Base-by-base conservation (phyloP, 129 eudicot species). In the Tagetes patula region DNA sequence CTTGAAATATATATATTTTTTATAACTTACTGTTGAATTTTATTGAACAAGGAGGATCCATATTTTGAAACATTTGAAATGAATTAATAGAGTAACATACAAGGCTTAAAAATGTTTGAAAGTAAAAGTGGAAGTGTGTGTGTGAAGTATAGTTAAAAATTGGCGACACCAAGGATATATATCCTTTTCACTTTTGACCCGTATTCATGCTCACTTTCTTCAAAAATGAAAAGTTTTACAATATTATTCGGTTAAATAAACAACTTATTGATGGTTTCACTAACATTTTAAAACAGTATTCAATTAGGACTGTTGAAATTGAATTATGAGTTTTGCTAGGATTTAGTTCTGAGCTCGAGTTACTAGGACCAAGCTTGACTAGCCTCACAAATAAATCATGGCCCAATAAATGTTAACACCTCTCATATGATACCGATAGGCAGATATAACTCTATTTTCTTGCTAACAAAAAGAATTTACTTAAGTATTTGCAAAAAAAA, bases 111-210 rank as follows among this genome's bases (percentile, higher is more conserved):
- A 60, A 8, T 38, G 1, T 31, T 52, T 39, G 4, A 64, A 61
- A 56, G 75, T 45, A 67, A 67, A 77, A 75, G 67, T 40, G 53
- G 65, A 70, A 48, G 76, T 48, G 81, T 77, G 65, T 47, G 36
- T 69, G 27, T 77, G 65, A 68, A 76, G 75, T 53, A 41, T 41
- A 54, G 39, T 12, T 43, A 36, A 14, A 55, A 43, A 8, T 9
- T 42, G 3, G 38, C 13, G 33, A 43, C 69, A 59, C 47, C 3
- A 60, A 11, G 66, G 31, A 20, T 60, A 59, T 60, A 33, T 63
- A 64, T 61, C 81, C 32, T 70, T 49, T 62, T 30, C 58, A 39
- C 70, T 70, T 70, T 70, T 70, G 76, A 70, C 65, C 54, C 41
- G n/a, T 30, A 27, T 8, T 56, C 76, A 27, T 41, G 36, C 39